These are phyloP conservation scores for Phytophthora foliorum DNA, from an alignment of 352 stramenopile genomes.

Conservation along the genomic window DNA sequence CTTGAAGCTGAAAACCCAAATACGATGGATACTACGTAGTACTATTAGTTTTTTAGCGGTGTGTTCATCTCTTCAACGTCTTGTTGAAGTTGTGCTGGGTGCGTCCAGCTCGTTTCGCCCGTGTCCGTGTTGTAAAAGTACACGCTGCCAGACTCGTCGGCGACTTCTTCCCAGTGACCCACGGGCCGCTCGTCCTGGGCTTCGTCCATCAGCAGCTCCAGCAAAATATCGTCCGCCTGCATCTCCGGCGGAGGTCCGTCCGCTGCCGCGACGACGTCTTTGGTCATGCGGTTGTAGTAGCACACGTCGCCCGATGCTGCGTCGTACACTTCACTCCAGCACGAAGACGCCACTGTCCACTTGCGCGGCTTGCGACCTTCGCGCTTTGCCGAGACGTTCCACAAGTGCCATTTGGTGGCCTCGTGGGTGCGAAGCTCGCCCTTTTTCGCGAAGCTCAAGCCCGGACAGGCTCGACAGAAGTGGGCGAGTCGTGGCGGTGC, in stretches of 20 bases:
- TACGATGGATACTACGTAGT: too few relatives aligned
- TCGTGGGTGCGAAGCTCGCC: constrained; percentile 70
- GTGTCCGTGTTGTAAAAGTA: constrained; percentile 80
- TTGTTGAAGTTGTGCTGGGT: constrained; percentile 10
- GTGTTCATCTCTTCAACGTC: constrained; percentile 4
- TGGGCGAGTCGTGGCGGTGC: constrained; percentile 57
- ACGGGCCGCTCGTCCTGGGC: background rate
- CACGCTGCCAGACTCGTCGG: constrained; percentile 69
- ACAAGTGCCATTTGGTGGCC: constrained; percentile 84
- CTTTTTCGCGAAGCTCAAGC: constrained; percentile 71
- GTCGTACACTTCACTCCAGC: constrained; percentile 83
- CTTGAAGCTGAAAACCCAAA: too few relatives aligned
- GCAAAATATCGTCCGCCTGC: constrained; percentile 74
- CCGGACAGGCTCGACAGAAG: constrained; percentile 72
- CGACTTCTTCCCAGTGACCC: constrained; percentile 76
- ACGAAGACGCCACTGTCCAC: constrained; percentile 71
- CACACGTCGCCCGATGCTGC: constrained; percentile 65
- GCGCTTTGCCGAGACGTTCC: constrained; percentile 62
- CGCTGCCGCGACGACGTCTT: constrained; percentile 59
- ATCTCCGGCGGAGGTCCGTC: constrained; percentile 67
- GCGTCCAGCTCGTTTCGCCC: constrained; percentile 74
- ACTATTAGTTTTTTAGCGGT: too few relatives aligned
- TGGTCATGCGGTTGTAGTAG: constrained; percentile 81
- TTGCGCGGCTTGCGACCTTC: constrained; percentile 48
- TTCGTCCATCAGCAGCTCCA: constrained; percentile 66